Base-by-base conservation (phyloP, 2,329 filamentous ascomycete species). In the Exophiala lecanii-corni region DNA sequence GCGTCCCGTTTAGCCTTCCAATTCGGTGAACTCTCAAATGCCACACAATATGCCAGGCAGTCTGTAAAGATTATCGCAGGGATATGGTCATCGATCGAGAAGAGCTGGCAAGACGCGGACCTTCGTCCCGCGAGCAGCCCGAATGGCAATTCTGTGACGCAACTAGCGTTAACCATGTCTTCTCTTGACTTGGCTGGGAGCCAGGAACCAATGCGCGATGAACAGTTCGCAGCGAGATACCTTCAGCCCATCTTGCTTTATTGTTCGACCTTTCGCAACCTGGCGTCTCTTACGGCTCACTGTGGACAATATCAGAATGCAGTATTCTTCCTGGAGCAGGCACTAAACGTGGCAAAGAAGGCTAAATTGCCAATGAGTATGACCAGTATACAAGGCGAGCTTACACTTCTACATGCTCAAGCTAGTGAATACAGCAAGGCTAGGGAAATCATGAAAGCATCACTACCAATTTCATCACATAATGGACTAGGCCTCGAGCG, bases 271-370 rank as follows among this genome's bases (percentile, higher is more conserved):
- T 70, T 94, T 10, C 66, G 82, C 47, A 82, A 89, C 45, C 75
- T 95, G 2, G 88, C 88, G 0, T 75, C 76, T 3, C 71, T 94
- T 1, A 95, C 89, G 55, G 80, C 84, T 1, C 84, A 94, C 52
- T 78, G 92, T 50, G 92, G 92, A 19, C 77, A 94, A 65, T 87
- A 89, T 51, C 82, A 87, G 47, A 91, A 97, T 61, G 91, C 91
- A 2, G 68, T 91, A 1, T 92, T 89, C 60, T 94, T 94, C 55
- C 82, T 84, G 1, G 84, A 96, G 54, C 85, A 92, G 56, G 89
- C 89, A 0, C 72, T 84, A 41, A 87, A 84, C 57, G 77, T 94
- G 47, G 86, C 86, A 16, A 73, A 75, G 45, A 45, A 45, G 17
- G 39, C 41, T 6, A 19, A 17, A 5, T 28, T 36, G 15, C 26